Conservation (phyloP, 257 asterid species). For the Salvia splendens region DNA sequence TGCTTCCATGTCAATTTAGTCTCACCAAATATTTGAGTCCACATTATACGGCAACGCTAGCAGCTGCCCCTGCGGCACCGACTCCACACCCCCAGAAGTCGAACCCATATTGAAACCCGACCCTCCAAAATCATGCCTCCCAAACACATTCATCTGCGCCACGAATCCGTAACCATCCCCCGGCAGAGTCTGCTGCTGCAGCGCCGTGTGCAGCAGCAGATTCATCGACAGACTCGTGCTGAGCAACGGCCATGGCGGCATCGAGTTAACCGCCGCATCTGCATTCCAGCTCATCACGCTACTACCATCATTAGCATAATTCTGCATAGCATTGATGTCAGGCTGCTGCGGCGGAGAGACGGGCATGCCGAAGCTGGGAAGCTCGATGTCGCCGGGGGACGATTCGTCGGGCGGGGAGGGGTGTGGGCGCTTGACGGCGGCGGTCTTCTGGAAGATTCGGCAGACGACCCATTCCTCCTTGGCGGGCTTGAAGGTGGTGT, state of each 20-base stretch:
- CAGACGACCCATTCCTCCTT: slow-evolving; percentile 96
- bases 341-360: slow-evolving; percentile 28
- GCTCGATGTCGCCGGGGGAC: slow-evolving; percentile 36
- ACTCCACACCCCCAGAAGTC: slow-evolving; percentile 51
- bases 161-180: slow-evolving; percentile 35
- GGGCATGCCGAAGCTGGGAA: slow-evolving; percentile 33
- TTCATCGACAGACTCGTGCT: slow-evolving; percentile 52
- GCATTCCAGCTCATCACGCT: slow-evolving; percentile 39
- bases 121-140: slow-evolving; percentile 40
- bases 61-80: slow-evolving; percentile 50
- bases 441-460: slow-evolving; percentile 72
- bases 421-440: slow-evolving; percentile 52
- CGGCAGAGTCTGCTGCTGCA: slow-evolving; percentile 38
- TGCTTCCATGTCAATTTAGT: no score
- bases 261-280: slow-evolving; percentile 18
- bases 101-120: slow-evolving; percentile 32
- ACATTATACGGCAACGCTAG: slow-evolving; percentile 35
- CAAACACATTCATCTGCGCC: slow-evolving; percentile 34
- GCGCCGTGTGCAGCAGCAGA: slow-evolving; percentile 66
- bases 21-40: slow-evolving; percentile 74
- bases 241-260: slow-evolving; percentile 53
- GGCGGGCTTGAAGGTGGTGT: slow-evolving; percentile 54
- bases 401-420: slow-evolving; percentile 67
- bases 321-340: slow-evolving; percentile 35
- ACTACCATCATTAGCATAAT: slow-evolving; percentile 26